Conservation (phyloP, 257 asterid species). For the Solanum chiquidenum region DNA sequence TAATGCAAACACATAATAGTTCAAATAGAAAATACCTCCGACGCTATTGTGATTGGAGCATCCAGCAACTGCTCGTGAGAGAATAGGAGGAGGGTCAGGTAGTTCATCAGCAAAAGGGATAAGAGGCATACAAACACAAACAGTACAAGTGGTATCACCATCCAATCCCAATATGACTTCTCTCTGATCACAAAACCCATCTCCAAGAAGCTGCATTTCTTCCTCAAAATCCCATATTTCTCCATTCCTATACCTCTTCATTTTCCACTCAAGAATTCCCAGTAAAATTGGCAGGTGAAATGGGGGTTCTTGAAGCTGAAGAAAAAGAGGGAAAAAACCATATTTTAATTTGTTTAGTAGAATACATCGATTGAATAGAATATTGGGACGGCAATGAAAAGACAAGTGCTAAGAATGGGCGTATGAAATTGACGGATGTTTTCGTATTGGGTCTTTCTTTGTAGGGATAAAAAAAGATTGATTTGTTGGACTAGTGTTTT, state of each 20-base stretch:
- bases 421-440: conserved; percentile 6
- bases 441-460: background rate
- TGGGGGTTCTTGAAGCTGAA: background rate
- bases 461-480: background rate
- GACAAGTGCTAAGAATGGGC: background rate
- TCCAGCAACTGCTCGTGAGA: conserved; percentile 73
- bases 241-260: conserved; percentile 25
- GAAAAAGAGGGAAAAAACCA: background rate
- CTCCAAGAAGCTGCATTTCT: conserved; percentile 6
- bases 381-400: conserved; percentile 17
- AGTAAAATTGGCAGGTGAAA: background rate
- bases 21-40: conserved; percentile 38
- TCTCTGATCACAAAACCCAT: background rate
- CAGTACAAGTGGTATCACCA: conserved; percentile 71
- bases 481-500: background rate
- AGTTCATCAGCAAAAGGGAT: conserved; percentile 26
- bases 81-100: conserved; percentile 61
- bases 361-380: background rate
- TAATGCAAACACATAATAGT: background rate
- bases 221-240: conserved; percentile 28
- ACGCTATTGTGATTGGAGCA: conserved; percentile 84
- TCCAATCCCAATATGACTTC: conserved; percentile 66
- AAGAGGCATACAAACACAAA: conserved; percentile 65
- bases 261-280: background rate
- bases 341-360: background rate